Evolutionary conservation across 805 yeast species (phyloP), one percentile per base, ranked within the genome.

Genomic region (Spathaspora boniae): DNA sequence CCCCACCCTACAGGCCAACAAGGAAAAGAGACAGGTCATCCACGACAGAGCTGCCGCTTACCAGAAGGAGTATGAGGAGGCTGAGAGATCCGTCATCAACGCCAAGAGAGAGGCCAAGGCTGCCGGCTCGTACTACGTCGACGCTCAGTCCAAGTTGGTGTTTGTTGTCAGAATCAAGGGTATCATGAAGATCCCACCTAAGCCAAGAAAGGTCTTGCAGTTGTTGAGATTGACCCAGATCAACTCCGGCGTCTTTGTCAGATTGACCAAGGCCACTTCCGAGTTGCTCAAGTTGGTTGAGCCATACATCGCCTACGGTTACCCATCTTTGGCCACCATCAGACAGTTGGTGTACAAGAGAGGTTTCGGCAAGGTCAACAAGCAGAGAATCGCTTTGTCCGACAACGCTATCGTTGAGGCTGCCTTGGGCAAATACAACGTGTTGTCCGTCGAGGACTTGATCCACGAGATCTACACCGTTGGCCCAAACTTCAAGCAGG

Each of bases 111-210:
- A 84, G 51, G 96, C 96, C 56, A 86, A 84, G 79, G 89, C 91
- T 69, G 73, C 80, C 63, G 95, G 94, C 70, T 81, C 93, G 62
- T 86, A 82, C 87, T 89, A 81, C 78, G 94, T 87, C 60, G 87
- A 81, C 63, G 96, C 95, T 70, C 91, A 89, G 80, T 80, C 82
- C 63, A 88, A 86, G 74, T 83, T 89, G 63, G 95, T 86, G 53
- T 87, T 89, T 70, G 95, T 89, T 64, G 80, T 89, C 71, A 87
- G 98, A 84, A 89, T 89, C 82, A 89, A 89, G 91, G 97, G 97
- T 89, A 86, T 89, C 72, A 85, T 78, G 89, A 89, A 88, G 84
- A 87, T 89, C 60, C 86, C 96, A 65, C 96, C 97, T 65, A 89
- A 89, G 84, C 96, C 96, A 81, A 88, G 96, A 86, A 89, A 89